Conservation (phyloP, 768 basidiomycete genomes). For the Cystofilobasidium bisporidii region DNA sequence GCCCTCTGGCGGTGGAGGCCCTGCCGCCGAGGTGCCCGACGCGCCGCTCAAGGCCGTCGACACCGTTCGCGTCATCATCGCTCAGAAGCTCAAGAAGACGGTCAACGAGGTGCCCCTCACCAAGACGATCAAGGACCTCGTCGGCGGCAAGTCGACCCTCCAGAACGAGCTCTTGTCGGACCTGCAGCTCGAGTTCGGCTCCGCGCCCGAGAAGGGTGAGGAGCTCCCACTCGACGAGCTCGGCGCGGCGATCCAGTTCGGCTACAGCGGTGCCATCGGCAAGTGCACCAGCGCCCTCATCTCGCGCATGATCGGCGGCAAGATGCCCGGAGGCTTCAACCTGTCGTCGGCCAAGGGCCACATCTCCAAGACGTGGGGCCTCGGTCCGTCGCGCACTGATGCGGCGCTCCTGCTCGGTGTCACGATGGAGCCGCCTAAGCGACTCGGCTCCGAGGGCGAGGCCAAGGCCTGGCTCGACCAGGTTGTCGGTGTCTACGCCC, state of each 20-base stretch:
- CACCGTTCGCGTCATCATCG: constrained; percentile 74
- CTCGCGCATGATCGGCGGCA: constrained; percentile 81
- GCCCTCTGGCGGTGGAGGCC: constrained; percentile 44
- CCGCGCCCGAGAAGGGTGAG: constrained; percentile 96
- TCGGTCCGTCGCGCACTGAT: constrained; percentile 83
- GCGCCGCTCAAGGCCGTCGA: constrained; percentile 84
- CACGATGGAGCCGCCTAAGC: constrained; percentile 87
- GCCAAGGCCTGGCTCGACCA: constrained; percentile 88
- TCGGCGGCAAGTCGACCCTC: constrained; percentile 94
- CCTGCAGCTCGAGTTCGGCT: constrained; percentile 84
- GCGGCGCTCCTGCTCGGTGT: constrained; percentile 81
- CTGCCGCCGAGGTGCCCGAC: constrained; percentile 72
- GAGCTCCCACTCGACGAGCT: constrained; percentile 94
- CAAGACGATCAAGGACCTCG: constrained; percentile 97
- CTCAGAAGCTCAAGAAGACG: constrained; percentile 96
- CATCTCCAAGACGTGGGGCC: constrained; percentile 85
- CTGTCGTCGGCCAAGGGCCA: constrained; percentile 79
- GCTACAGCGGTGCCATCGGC: constrained; percentile 76
- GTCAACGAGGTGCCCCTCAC: constrained; percentile 76
- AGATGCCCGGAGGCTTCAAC: constrained; percentile 99
- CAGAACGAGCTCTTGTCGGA: constrained; percentile 99
- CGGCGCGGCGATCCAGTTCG: constrained; percentile 68
- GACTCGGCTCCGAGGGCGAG: constrained; percentile 78
- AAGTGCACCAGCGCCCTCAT: constrained; percentile 87
- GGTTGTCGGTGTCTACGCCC: constrained; percentile 74